Percentiles rank a stretch among this genome's conserved stretches.
Evolutionary conservation across 352 stramenopile genomes (phyloP).

Genomic region (Pythium volutum): DNA sequence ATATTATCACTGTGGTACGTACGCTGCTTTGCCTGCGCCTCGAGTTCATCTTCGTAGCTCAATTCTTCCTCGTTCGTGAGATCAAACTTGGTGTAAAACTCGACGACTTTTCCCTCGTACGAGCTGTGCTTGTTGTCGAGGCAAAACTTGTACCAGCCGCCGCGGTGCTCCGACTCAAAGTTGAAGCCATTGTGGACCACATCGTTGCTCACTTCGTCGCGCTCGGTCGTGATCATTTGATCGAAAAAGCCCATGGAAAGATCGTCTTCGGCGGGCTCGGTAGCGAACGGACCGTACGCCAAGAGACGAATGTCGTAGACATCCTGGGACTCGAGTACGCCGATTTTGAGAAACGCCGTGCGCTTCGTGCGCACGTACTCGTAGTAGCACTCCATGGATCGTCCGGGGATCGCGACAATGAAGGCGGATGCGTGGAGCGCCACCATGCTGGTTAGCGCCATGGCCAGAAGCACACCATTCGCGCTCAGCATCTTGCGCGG

Average conservation of each 20-base stretch:
- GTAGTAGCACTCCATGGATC: slow-evolving; percentile 72
- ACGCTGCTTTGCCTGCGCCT: slow-evolving; percentile 64
- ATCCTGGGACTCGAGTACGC: slow-evolving; percentile 67
- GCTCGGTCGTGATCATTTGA: slow-evolving; percentile 59
- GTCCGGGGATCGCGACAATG: slow-evolving; percentile 52
- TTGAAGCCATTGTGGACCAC: slow-evolving; percentile 86
- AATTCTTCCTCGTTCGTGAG: slow-evolving; percentile 73
- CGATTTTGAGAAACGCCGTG: slow-evolving; percentile 81
- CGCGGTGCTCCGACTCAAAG: slow-evolving; percentile 81
- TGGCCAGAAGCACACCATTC: slow-evolving; percentile 11
- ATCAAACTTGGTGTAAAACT: slow-evolving; percentile 83
- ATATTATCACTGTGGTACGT: slow-evolving; percentile 11
- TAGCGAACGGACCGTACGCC: slow-evolving; percentile 63
- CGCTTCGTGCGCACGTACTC: slow-evolving; percentile 85
- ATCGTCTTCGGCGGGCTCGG: slow-evolving; percentile 44
- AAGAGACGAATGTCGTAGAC: slow-evolving; percentile 75
- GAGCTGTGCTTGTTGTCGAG: slow-evolving; percentile 73
- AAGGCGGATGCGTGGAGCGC: slow-evolving; percentile 34
- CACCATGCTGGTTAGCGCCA: slow-evolving; percentile 27
- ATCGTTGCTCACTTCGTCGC: slow-evolving; percentile 67
- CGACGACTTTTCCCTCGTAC: slow-evolving; percentile 59
- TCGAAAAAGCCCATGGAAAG: slow-evolving; percentile 75
- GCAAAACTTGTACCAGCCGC: slow-evolving; percentile 86
- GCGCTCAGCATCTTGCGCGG: slow-evolving; percentile 9
- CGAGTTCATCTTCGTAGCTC: slow-evolving; percentile 71